These are phyloP conservation scores for Hymenoscyphus repandus DNA, from an alignment of 2,329 filamentous ascomycete genomes.

Conservation along the genomic window DNA sequence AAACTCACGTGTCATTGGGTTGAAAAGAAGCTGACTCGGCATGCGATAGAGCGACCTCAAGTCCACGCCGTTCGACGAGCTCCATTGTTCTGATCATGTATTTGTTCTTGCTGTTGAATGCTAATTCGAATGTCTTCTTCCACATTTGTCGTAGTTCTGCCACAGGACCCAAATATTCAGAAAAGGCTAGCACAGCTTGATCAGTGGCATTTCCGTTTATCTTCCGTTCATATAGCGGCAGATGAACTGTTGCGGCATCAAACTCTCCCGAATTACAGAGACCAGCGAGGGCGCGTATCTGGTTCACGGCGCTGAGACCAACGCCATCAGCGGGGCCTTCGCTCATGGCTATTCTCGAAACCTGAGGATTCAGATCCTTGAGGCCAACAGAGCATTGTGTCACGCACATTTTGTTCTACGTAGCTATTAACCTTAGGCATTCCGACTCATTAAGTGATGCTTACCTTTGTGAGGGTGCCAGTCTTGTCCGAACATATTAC, in stretches of 20 bases:
- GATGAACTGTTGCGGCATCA: constrained; percentile 56
- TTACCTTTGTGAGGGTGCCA: constrained; percentile 54
- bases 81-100: constrained; percentile 66
- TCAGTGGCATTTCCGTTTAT: constrained; percentile 75
- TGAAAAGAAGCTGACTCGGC: constrained; percentile 27
- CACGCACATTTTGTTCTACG: constrained; percentile 67
- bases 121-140: constrained; percentile 61
- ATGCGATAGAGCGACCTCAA: constrained; percentile 35
- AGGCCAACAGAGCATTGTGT: constrained; percentile 60
- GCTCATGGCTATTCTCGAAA: constrained; percentile 41
- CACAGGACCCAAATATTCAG: constrained; percentile 58
- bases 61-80: constrained; percentile 35
- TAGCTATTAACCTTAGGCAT: constrained; percentile 25
- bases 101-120: constrained; percentile 82
- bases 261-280: constrained; percentile 75
- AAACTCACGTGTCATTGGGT: constrained; percentile 25
- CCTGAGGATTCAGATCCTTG: constrained; percentile 40
- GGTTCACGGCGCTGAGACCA: constrained; percentile 42
- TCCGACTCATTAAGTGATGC: background rate
- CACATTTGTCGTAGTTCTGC: constrained; percentile 55
- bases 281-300: constrained; percentile 56
- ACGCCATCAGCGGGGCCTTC: constrained; percentile 18
- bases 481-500: constrained; percentile 76
- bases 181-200: constrained; percentile 66
- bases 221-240: constrained; percentile 55